A percentile compares a stretch with the other conserved stretches of the same genome.
These are phyloP conservation scores for Ustilago nuda DNA, from an alignment of 1,284 basidiomycete species.

Conservation along the genomic window DNA sequence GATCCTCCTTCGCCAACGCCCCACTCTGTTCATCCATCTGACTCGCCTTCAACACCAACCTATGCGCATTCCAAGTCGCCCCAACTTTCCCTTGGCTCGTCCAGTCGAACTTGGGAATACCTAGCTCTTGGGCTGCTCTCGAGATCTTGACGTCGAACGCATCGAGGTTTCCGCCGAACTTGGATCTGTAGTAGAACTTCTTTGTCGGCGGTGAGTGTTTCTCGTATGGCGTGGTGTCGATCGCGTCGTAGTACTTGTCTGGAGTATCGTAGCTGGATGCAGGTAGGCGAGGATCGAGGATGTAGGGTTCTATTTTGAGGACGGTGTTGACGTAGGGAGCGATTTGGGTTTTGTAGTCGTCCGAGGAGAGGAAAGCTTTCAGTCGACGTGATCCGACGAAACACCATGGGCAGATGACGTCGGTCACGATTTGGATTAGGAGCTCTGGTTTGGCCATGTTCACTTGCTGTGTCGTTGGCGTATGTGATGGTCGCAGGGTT, in stretches of 20 bases:
- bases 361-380: conserved; percentile 42
- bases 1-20: conserved; percentile 11
- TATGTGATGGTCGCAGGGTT: background rate
- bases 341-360: conserved; percentile 50
- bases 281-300: conserved; percentile 51
- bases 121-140: conserved; percentile 30
- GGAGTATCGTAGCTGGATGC: conserved; percentile 41
- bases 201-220: conserved; percentile 49
- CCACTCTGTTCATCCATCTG: conserved; percentile 37
- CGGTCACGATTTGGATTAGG: conserved; percentile 42
- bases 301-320: conserved; percentile 52
- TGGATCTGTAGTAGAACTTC: conserved; percentile 46
- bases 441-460: conserved; percentile 52
- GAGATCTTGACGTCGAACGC: conserved; percentile 56
- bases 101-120: conserved; percentile 46
- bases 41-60: conserved; percentile 43
- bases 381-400: conserved; percentile 45
- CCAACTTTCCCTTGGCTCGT: conserved; percentile 47
- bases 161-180: conserved; percentile 47
- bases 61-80: conserved; percentile 54
- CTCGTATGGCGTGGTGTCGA: conserved; percentile 49
- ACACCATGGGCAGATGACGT: conserved; percentile 59
- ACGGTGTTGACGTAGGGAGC: conserved; percentile 35
- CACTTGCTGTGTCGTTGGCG: background rate
- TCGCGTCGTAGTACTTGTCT: conserved; percentile 41